Evolutionary conservation across 2,329 filamentous ascomycete genomes (phyloP).

Genomic region (Clarireedia sp.): DNA sequence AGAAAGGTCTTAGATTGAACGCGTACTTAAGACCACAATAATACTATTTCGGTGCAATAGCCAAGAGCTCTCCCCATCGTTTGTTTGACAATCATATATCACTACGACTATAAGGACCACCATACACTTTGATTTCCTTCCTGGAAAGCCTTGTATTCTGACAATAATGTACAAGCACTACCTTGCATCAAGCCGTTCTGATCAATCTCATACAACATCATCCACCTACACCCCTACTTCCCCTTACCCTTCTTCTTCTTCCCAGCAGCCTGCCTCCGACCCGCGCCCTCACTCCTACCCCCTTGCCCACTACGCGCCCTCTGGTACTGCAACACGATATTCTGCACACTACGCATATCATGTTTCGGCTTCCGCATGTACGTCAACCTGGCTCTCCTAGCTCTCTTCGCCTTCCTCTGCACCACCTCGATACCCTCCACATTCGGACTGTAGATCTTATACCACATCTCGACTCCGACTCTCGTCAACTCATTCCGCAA

Average conservation of each 20-base stretch:
- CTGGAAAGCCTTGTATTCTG: not conserved
- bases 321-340: slow-evolving; percentile 62
- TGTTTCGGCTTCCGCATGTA: slow-evolving; percentile 86
- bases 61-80: no score
- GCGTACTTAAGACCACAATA: no score
- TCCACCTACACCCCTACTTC: slow-evolving; percentile 3
- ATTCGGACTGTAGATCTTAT: slow-evolving; percentile 87
- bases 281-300: slow-evolving; percentile 10
- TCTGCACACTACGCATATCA: slow-evolving; percentile 79
- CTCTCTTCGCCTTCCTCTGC: slow-evolving; percentile 75
- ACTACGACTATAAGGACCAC: not conserved
- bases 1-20: no score
- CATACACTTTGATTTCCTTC: not conserved
- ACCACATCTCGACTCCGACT: slow-evolving; percentile 93
- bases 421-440: slow-evolving; percentile 90
- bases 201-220: not conserved
- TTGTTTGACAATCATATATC: no score
- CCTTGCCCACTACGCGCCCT: slow-evolving; percentile 41
- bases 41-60: no score
- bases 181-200: not conserved
- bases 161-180: slow-evolving; percentile 8
- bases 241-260: slow-evolving; percentile 26
- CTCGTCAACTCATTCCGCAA: slow-evolving; percentile 80
- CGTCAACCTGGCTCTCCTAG: slow-evolving; percentile 77
- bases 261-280: slow-evolving; percentile 17